Base-by-base conservation (phyloP, 2,329 filamentous ascomycete genomes). In the Helotiales sp. region DNA sequence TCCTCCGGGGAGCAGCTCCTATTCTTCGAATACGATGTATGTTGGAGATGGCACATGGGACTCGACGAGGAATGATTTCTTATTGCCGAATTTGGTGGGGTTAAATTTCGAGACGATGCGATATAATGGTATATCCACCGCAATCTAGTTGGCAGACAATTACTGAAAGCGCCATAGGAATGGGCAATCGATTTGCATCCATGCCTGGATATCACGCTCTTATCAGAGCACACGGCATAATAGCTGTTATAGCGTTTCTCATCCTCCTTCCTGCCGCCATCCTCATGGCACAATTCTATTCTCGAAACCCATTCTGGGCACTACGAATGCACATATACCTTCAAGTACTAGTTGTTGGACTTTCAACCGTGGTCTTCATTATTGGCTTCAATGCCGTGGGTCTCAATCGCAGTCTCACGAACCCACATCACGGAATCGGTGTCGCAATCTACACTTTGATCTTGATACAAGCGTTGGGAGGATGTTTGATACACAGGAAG, bases 11-110 rank as follows among this genome's bases (percentile, higher is more conserved):
- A 88, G 88, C 79, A 90, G 88, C 77, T 87, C 84, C 71, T 95
- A 95, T 80, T 84, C 85, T 73, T 93, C 91, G 61, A 84, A 89
- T 75, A 92, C 89, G n/a, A 83, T 94, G 84, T 84, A 83, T 64
- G 91, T 95, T 17, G 92, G 92, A 70, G 92, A 95, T 77, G 92
- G 92, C 24, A 95, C 92, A 37, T 96, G 92, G 92, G 90, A 94
- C 75, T 90, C 90, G 65, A 83, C 85, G 67, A 90, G 90, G 77
- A 93, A 94, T 75, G 89, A 86, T 20, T 96, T 95, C 77, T 81
- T 96, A 63, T 81, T 96, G 61, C 92, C 92, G 40, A 93, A 93
- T 75, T 81, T 96, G 54, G 83, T 89, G 74, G 91, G 91, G 8
- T 80, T 93, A 70, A 92, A 93, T 77, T 92, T 93, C 77, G 90